A percentile compares a stretch with the other conserved stretches of the same genome.
These are phyloP conservation scores for Inonotus obliquus DNA, from an alignment of 1,284 basidiomycete genomes.

Conservation along the genomic window DNA sequence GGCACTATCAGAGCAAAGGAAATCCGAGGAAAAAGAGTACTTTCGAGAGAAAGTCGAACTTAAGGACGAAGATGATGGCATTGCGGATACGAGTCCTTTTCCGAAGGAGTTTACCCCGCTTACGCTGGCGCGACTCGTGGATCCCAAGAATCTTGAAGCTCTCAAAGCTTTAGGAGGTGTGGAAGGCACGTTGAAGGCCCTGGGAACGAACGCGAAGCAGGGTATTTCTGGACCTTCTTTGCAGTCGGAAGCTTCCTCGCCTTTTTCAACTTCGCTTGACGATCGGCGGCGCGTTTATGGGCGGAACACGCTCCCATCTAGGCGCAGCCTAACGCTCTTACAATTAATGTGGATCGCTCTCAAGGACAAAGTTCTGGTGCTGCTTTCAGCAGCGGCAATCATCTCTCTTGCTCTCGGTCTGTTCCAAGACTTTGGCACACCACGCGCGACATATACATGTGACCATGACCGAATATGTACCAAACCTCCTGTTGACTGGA, in stretches of 20 bases:
- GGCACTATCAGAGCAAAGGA: not conserved
- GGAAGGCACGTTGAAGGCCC: slow-evolving; percentile 59
- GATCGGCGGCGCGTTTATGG: slow-evolving; percentile 79
- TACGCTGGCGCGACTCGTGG: slow-evolving; percentile 80
- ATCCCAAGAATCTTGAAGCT: slow-evolving; percentile 75
- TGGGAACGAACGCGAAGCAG: slow-evolving; percentile 63
- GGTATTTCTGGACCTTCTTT: slow-evolving; percentile 41
- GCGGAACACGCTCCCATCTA: slow-evolving; percentile 74
- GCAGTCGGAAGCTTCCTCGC: slow-evolving; percentile 17
- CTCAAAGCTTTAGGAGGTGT: slow-evolving; percentile 76
- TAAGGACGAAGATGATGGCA: slow-evolving; percentile 22
- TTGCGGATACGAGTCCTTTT: slow-evolving; percentile 20
- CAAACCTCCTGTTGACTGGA: slow-evolving; percentile 85
- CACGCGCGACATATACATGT: slow-evolving; percentile 43
- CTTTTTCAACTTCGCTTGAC: slow-evolving; percentile 49
- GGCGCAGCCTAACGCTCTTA: slow-evolving; percentile 75
- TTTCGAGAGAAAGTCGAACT: slow-evolving; percentile 9
- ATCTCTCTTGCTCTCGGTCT: slow-evolving; percentile 57
- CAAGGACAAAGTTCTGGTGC: slow-evolving; percentile 91
- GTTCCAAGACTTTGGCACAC: slow-evolving; percentile 77
- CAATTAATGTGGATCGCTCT: slow-evolving; percentile 91
- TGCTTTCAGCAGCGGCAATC: slow-evolving; percentile 87
- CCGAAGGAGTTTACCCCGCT: slow-evolving; percentile 74
- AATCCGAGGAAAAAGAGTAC: not conserved
- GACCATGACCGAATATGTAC: slow-evolving; percentile 30